These are phyloP conservation scores for Coemansia sp. DNA, from an alignment of 371 early-diverging fungal genomes.

Conservation along the genomic window DNA sequence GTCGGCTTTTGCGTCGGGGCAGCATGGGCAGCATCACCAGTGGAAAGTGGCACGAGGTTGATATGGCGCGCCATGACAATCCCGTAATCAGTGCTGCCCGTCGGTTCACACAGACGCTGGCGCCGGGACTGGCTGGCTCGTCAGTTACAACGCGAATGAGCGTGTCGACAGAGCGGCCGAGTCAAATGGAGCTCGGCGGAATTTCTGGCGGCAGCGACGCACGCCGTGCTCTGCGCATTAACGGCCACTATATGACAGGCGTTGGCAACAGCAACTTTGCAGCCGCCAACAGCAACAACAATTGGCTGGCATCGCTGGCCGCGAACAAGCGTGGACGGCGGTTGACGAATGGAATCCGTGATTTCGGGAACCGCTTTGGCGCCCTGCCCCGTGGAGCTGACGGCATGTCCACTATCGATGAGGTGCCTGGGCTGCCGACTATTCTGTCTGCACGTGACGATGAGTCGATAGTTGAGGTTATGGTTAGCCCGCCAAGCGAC, in stretches of 20 bases:
- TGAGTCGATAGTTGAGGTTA: conserved; percentile 5
- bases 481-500: conserved; percentile 1
- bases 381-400: not conserved
- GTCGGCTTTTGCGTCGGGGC: not conserved
- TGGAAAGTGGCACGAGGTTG: not conserved
- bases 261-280: not conserved
- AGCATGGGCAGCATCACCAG: conserved; percentile 10
- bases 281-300: not conserved
- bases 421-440: conserved; percentile 14
- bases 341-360: conserved; percentile 9
- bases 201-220: not conserved
- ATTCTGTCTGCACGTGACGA: conserved; percentile 32
- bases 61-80: not conserved
- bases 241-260: not conserved
- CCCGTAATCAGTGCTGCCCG: conserved; percentile 10
- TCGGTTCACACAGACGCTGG: conserved; percentile 36
- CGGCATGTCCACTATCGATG: conserved; percentile 5
- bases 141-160: conserved; percentile 37
- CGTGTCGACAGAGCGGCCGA: conserved; percentile 49
- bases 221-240: not conserved
- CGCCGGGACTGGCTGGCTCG: conserved; percentile 3
- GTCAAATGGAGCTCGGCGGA: conserved; percentile 32
- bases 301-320: conserved; percentile 29
- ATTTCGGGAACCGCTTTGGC: not conserved
- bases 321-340: conserved; percentile 19